These are phyloP conservation scores for Sambucus nigra DNA, from an alignment of 129 eudicot genomes.

Conservation along the genomic window DNA sequence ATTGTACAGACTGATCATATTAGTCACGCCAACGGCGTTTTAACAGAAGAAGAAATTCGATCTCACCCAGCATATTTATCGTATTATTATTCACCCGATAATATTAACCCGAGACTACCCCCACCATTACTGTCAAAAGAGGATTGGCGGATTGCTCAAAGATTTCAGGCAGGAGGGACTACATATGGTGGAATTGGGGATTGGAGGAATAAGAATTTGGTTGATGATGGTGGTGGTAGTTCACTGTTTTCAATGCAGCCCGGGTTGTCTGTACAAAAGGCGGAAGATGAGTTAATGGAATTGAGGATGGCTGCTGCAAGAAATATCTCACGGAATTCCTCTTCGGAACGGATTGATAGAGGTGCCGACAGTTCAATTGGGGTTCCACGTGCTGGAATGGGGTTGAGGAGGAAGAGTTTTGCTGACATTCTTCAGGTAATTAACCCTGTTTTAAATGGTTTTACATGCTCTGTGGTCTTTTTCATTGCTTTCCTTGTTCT, in stretches of 20 bases:
- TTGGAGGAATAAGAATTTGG: conserved; percentile 32
- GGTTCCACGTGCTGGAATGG: conserved; percentile 48
- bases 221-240: conserved; percentile 32
- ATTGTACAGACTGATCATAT: conserved; percentile 11
- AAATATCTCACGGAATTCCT: conserved; percentile 24
- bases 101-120: conserved; percentile 64
- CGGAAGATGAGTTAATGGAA: conserved; percentile 49
- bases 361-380: conserved; percentile 30
- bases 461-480: background rate
- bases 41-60: conserved; percentile 64
- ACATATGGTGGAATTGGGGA: conserved; percentile 40
- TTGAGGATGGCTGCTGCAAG: conserved; percentile 45
- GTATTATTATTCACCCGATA: conserved; percentile 60
- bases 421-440: conserved; percentile 83
- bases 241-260: conserved; percentile 58
- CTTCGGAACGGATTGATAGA: conserved; percentile 40
- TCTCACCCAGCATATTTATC: conserved; percentile 62
- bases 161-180: conserved; percentile 56
- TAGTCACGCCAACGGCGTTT: conserved; percentile 18
- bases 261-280: conserved; percentile 26
- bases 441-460: background rate
- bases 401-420: conserved; percentile 69
- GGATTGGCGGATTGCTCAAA: conserved; percentile 69
- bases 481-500: too few relatives aligned
- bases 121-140: conserved; percentile 69